Base-by-base conservation (phyloP, 2,329 filamentous ascomycete genomes). In the Clarireedia paspali region DNA sequence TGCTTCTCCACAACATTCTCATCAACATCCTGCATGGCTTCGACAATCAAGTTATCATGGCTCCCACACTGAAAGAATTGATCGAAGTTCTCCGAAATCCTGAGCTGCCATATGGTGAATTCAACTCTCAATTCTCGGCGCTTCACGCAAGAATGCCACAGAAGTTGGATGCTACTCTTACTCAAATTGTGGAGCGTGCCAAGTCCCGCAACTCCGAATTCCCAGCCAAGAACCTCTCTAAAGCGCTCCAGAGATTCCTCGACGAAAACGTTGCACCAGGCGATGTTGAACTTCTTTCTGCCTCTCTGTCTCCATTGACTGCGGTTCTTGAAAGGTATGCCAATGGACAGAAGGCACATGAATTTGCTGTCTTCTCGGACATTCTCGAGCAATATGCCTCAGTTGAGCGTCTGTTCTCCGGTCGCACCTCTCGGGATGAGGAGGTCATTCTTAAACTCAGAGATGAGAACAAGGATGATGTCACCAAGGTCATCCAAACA, bases 21-120 rank as follows among this genome's bases (percentile, higher is more conserved):
- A 77, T 82, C 68, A 91, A 96, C 73, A 97, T 99, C 63, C 82
- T 99, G 15, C 79, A 86, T 66, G 94, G 94, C 58, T 99, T 90
- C 69, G 94, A 99, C 75, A 99, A 99, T 80, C 92, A 95, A 64
- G 87, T 96, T 63, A 91, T 97, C 72, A 96, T 99, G 92, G 81
- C 83, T 51, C 74, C 83, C 58, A 94, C 91, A 1, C 78, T 99
- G 23, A 90, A 89, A 73, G 89, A 94, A 69, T 78, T 97, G 39
- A 85, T 96, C n/a, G 83, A 90, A 58, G 91, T 99, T 10, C 82
- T 99, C 23, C 86, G 92, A 44, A 83, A 96, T 67, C 84, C 88
- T 1, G 91, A 96, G 67, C 81, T 99, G 60, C 94, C 94, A 1
- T 99, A 94, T 70, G 91, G 92, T 71, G 91, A 99, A 73, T 99